Conservation (phyloP, 1,284 basidiomycete genomes). For the Microbotryum silenes-acaulis region DNA sequence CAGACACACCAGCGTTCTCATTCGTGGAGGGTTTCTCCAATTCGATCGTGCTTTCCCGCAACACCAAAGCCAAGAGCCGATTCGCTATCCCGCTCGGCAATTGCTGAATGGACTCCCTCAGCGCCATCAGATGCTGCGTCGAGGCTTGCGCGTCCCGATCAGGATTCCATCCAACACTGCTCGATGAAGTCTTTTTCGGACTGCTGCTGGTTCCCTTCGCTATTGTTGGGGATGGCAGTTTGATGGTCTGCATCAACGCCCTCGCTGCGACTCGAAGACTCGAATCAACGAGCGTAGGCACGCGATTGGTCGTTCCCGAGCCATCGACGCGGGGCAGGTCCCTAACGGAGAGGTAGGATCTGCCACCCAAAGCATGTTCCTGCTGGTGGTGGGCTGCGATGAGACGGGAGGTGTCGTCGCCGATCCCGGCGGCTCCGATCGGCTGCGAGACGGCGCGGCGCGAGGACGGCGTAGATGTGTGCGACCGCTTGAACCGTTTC, state of each 20-base stretch:
- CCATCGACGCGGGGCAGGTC: not conserved
- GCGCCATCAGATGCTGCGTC: not conserved
- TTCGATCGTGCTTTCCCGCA: constrained; percentile 2
- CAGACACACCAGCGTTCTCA: constrained; percentile 12
- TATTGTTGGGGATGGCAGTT: constrained; percentile 1
- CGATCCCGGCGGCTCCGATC: constrained; percentile 5
- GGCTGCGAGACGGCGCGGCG: too few relatives aligned
- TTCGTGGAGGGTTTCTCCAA: not conserved
- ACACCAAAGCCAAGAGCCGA: constrained; percentile 13
- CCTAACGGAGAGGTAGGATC: constrained; percentile 11
- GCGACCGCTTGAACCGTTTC: too few relatives aligned
- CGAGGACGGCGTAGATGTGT: too few relatives aligned
- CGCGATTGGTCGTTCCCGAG: not conserved
- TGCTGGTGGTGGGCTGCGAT: constrained; percentile 7
- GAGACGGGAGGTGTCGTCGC: constrained; percentile 12
- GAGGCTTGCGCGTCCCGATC: constrained; percentile 6
- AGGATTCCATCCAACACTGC: constrained; percentile 20
- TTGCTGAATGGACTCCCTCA: constrained; percentile 5
- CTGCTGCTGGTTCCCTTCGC: not conserved
- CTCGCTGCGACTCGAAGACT: constrained; percentile 6
- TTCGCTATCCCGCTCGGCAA: constrained; percentile 15
- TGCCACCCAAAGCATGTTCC: constrained; percentile 20
- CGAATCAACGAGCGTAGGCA: constrained; percentile 7
- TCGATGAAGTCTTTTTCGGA: not conserved
- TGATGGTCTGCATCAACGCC: constrained; percentile 14